Conservation (phyloP, 306 rosid species). For the Bauhinia variegata region DNA sequence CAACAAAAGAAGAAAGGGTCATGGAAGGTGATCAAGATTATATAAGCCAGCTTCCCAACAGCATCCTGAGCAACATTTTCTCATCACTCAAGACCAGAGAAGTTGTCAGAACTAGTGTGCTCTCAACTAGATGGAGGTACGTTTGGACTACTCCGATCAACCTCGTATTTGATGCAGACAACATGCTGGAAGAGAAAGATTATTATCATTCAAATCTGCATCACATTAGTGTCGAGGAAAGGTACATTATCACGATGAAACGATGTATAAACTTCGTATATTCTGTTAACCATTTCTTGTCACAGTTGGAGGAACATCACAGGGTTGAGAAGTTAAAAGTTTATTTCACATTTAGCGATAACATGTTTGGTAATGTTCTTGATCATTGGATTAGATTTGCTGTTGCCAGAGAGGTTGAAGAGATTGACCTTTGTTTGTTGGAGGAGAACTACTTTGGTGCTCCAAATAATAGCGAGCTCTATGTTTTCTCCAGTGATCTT, state of each 20-base stretch:
- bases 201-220: neutral
- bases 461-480: neutral
- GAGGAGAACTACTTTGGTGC: constrained; percentile 31
- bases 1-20: constrained; percentile 7
- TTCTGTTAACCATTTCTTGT: constrained; percentile 28
- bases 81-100: constrained; percentile 33
- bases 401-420: constrained; percentile 26
- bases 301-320: neutral
- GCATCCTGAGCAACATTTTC: constrained; percentile 27
- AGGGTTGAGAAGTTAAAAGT: constrained; percentile 33
- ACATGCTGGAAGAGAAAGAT: constrained; percentile 24
- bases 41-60: constrained; percentile 34
- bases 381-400: constrained; percentile 38
- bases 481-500: constrained; percentile 41
- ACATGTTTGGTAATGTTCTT: constrained; percentile 1
- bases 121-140: constrained; percentile 37
- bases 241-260: neutral
- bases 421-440: constrained; percentile 42
- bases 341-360: constrained; percentile 30
- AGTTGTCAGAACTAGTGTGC: constrained; percentile 36
- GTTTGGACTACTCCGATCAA: constrained; percentile 21
- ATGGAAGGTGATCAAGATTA: constrained; percentile 26
- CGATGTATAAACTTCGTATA: constrained; percentile 22
- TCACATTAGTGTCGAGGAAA: neutral
- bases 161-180: constrained; percentile 37